These are phyloP conservation scores for Corinectria fuckeliana DNA, from an alignment of 2,329 filamentous ascomycete species.

Conservation along the genomic window DNA sequence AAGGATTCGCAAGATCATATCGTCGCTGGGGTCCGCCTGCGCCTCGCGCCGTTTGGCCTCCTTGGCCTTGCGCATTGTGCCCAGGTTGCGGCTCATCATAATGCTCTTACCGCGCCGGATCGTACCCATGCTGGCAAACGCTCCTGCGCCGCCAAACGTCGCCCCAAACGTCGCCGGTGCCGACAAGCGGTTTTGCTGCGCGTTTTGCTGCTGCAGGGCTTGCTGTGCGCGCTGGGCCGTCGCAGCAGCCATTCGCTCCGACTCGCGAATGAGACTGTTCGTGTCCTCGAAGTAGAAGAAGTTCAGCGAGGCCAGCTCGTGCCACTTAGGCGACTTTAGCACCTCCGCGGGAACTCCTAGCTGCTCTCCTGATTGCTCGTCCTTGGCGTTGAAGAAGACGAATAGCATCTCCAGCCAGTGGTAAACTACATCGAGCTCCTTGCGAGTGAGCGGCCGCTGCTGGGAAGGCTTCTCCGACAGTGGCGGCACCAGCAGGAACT, in stretches of 20 bases:
- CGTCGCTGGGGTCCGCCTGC: slow-evolving; percentile 94
- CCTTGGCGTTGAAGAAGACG: slow-evolving; percentile 92
- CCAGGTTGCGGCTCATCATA: slow-evolving; percentile 92
- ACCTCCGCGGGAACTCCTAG: slow-evolving; percentile 90
- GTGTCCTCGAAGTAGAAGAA: slow-evolving; percentile 98
- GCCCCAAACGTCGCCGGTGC: slow-evolving; percentile 62
- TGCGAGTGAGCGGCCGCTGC: slow-evolving; percentile 81
- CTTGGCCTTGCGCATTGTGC: slow-evolving; percentile 95
- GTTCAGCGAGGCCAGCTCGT: slow-evolving; percentile 93
- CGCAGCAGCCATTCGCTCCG: slow-evolving; percentile 91
- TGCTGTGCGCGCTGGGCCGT: slow-evolving; percentile 78
- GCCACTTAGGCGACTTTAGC: slow-evolving; percentile 96
- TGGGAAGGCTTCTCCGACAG: slow-evolving; percentile 92
- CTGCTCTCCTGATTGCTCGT: slow-evolving; percentile 80
- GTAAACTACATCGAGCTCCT: slow-evolving; percentile 94
- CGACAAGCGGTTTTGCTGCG: slow-evolving; percentile 69
- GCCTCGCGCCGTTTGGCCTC: slow-evolving; percentile 95
- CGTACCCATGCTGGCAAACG: slow-evolving; percentile 71
- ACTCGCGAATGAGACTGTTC: slow-evolving; percentile 90
- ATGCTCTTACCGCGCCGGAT: slow-evolving; percentile 77
- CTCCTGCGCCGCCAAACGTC: slow-evolving; percentile 43
- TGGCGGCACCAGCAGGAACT: slow-evolving; percentile 88
- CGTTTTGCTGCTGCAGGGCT: slow-evolving; percentile 60
- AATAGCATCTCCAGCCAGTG: slow-evolving; percentile 92
- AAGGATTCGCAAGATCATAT: slow-evolving; percentile 95